Evolutionary conservation across 768 basidiomycete species (phyloP).

Genomic region (Phylloporus scabripes): DNA sequence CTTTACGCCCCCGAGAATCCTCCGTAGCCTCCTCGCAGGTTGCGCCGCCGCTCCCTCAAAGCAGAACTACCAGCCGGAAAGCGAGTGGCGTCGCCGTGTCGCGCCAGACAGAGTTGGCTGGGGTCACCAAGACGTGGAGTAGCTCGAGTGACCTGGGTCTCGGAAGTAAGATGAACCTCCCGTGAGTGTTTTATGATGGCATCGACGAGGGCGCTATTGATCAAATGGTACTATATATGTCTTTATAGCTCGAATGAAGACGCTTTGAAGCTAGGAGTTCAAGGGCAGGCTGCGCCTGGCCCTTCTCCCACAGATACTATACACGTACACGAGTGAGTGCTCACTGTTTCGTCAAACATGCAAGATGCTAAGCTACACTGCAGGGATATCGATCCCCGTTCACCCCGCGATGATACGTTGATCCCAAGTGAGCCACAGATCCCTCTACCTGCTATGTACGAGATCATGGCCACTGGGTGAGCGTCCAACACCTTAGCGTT

Average conservation of each 20-base stretch:
- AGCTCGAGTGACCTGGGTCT: slow-evolving; percentile 23
- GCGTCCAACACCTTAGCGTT: background rate
- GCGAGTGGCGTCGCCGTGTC: slow-evolving; percentile 20
- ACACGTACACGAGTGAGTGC: slow-evolving; percentile 28
- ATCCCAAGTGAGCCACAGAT: slow-evolving; percentile 24
- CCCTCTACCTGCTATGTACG: slow-evolving; percentile 32
- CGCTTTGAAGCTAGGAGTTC: slow-evolving; percentile 8
- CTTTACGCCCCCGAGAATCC: slow-evolving; percentile 20
- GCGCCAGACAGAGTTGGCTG: slow-evolving; percentile 28
- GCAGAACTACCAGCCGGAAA: slow-evolving; percentile 24
- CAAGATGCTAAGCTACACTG: background rate
- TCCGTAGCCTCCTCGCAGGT: slow-evolving; percentile 25
- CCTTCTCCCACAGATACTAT: slow-evolving; percentile 27
- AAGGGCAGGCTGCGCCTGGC: slow-evolving; percentile 9
- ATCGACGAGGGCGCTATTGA: background rate
- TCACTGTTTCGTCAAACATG: background rate
- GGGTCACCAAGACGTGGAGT: slow-evolving; percentile 31
- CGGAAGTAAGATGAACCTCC: slow-evolving; percentile 10
- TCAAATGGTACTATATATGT: background rate
- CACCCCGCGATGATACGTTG: slow-evolving; percentile 29
- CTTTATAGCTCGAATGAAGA: slow-evolving; percentile 23
- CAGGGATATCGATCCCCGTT: slow-evolving; percentile 26
- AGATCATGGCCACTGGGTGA: slow-evolving; percentile 26
- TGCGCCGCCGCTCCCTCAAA: slow-evolving; percentile 10
- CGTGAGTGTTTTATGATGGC: slow-evolving; percentile 13